These are phyloP conservation scores for Candida railenensis DNA, from an alignment of 805 yeast genomes.

Conservation along the genomic window DNA sequence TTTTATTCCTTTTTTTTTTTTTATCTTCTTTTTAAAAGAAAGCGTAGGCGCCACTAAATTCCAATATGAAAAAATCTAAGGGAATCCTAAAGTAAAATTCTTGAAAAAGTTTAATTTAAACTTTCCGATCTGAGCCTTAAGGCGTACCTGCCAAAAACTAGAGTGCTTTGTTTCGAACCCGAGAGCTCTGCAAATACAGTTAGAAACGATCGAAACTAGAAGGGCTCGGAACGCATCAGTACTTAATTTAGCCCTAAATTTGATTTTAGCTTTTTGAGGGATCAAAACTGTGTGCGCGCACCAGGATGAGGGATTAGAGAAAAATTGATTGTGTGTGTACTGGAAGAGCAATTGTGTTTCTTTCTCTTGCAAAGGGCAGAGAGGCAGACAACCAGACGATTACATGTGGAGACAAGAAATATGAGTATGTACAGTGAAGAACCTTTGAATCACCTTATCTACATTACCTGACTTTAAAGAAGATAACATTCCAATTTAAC, in stretches of 20 bases:
- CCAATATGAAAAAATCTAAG: too few relatives aligned
- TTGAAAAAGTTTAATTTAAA: background rate
- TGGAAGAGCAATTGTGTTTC: too few relatives aligned
- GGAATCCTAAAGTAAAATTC: background rate
- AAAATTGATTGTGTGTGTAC: background rate
- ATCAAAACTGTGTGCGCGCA: background rate
- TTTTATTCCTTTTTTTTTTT: too few relatives aligned
- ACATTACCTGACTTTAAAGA: slow-evolving; percentile 7
- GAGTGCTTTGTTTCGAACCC: background rate
- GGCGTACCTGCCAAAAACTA: background rate
- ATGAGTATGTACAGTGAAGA: slow-evolving; percentile 7
- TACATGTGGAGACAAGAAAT: too few relatives aligned
- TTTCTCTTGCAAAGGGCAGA: too few relatives aligned
- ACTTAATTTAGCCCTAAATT: background rate
- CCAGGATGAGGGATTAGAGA: background rate
- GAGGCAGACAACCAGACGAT: too few relatives aligned
- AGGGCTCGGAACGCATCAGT: background rate
- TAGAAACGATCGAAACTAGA: background rate
- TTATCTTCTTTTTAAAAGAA: too few relatives aligned
- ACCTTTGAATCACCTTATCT: slow-evolving; percentile 6
- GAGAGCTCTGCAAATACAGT: background rate
- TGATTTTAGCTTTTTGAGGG: background rate
- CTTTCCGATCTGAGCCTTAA: slow-evolving; percentile 2
- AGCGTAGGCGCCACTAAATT: too few relatives aligned
- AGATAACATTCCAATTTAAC: slow-evolving; percentile 4